Base-by-base conservation (phyloP, 495 filamentous ascomycete genomes). In the Penicillium fimorum region DNA sequence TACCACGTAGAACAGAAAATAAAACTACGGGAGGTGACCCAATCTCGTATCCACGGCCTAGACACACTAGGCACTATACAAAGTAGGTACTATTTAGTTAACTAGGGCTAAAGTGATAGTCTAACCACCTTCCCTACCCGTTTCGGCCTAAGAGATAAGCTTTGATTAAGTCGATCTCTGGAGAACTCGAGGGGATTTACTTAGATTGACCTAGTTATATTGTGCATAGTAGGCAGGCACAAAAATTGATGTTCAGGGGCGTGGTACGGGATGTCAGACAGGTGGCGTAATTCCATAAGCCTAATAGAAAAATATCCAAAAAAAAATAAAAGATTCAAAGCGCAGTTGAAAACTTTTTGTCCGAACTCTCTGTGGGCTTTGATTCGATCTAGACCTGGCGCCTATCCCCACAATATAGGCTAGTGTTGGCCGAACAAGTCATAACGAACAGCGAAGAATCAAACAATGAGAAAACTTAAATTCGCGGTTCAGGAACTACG, bases 361-460 rank as follows among this genome's bases (percentile, higher is more conserved):
- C 33, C 47, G 49, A 41, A 15, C 9, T 41, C 35, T n/a, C 18
- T 29, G 22, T 51, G 37, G 25, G n/a, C 20, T 42, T 2, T 52
- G 38, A 52, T 52, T 52, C 50, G 50, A 52, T 52, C 50, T 52
- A 52, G 50, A 43, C 50, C 49, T 8, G 11, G 11, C 20, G 38
- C 32, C 18, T 25, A 29, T 52, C 50, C 8, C 35, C 50, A 52
- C 49, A 18, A 15, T 13, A 25, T 4, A 37, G 7, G 7, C 32
- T 49, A 49, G 13, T 11, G 47, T 30, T 35, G 29, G 32, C 32
- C 32, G 47, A 37, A 49, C 47, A 49, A 49, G 47, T 38, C 32
- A 49, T 18, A 18, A 12, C 22, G 33, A 40, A 50, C 33, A 51
- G 22, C 33, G 22, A 41, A 41, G 18, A 44, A 35, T 15, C 13